These are phyloP conservation scores for Nepenthes gracilis DNA, from an alignment of 148 eudicot genomes.

Conservation along the genomic window DNA sequence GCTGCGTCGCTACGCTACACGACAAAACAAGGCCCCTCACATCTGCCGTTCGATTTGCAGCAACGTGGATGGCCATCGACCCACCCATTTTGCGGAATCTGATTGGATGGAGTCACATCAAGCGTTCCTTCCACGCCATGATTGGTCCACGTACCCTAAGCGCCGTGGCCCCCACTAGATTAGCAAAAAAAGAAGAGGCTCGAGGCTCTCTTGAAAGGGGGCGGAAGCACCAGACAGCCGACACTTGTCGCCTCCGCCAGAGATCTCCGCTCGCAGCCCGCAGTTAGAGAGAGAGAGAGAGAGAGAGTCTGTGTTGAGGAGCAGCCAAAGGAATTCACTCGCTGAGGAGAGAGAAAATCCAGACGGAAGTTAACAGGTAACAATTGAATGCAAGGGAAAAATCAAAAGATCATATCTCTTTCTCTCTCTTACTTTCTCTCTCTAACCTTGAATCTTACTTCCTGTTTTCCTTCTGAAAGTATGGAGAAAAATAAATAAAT, in stretches of 20 bases:
- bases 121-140: constrained; percentile 6
- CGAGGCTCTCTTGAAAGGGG: neutral
- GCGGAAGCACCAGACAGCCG: neutral
- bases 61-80: constrained; percentile 6
- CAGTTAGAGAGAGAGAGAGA: too few species aligned
- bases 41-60: neutral
- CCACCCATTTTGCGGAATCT: neutral
- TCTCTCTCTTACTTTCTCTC: neutral
- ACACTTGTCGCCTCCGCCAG: too few species aligned
- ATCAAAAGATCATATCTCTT: too few species aligned
- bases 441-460: neutral
- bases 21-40: too few species aligned
- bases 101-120: constrained; percentile 4
- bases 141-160: constrained; percentile 49
- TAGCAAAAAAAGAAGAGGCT: constrained; percentile 2
- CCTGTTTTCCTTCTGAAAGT: neutral
- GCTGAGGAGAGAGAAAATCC: neutral
- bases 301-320: too few species aligned
- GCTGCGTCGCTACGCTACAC: too few species aligned
- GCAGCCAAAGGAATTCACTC: too few species aligned
- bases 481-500: neutral
- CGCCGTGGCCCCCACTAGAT: constrained; percentile 7
- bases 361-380: neutral
- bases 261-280: too few species aligned
- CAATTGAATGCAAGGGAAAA: too few species aligned